Evolutionary conservation across 1,284 basidiomycete genomes (phyloP), one percentile per base, ranked within the genome.

Genomic region (Retiboletus fuscus): DNA sequence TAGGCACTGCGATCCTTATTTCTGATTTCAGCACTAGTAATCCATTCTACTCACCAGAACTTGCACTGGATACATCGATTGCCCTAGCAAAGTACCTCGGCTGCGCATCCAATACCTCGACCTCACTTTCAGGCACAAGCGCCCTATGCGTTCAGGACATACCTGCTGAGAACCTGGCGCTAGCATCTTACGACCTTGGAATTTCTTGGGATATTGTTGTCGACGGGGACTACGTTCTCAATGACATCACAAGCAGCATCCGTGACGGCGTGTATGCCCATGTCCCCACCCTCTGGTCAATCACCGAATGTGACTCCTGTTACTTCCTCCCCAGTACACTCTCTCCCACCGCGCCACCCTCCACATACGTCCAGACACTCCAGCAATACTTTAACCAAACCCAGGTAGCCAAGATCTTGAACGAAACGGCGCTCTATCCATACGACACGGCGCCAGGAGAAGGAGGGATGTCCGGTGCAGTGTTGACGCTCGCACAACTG

Each of bases 1-100:
- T 16, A 75, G 69, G 61, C 34, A 57, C 73, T 57, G 73, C 70
- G n/a, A 71, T 73, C 24, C 57, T 78, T 16, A 34, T 65, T 15
- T 73, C 70, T 12, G 73, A 73, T 44, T 78, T 68, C 26, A 58
- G 75, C 30, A 74, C 64, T 4, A 65, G 22, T 20, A 44, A 60
- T 39, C 57, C 64, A 49, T 77, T 77, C 53, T 68, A 69, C n/a
- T 67, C 68, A 30, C 67, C 39, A 16, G 57, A 49, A 20, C 49
- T 46, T n/a, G 64, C 58, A 34, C n/a, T 72, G 46, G 2, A 16
- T 20, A 66, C 61, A 4, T 75, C 62, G 1, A n/a, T 69, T 10
- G 66, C 34, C 13, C 64, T 75, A 7, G 72, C 72, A 43, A 75
- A 62, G 22, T 24, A 67, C n/a, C 72, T 71, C 15, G 46, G 39